Percentiles rank a stretch among this genome's conserved stretches.
These are phyloP conservation scores for Nannizzia gypsea DNA, from an alignment of 2,329 filamentous ascomycete species.

Conservation along the genomic window DNA sequence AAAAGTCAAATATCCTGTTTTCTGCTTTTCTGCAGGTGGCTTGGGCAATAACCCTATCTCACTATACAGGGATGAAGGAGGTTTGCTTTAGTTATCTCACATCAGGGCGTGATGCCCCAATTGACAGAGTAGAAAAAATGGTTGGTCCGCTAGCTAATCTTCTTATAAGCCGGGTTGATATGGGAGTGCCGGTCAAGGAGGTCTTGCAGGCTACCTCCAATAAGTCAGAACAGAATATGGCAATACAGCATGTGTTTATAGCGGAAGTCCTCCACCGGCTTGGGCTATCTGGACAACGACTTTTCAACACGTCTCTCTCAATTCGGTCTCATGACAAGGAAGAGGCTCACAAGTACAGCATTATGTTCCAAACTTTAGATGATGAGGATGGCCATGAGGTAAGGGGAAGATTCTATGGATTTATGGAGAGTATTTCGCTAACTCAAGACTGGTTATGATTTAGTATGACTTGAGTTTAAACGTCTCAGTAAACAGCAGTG, in stretches of 20 bases:
- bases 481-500: not conserved
- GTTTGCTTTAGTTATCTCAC: constrained; percentile 45
- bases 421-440: not conserved
- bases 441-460: not conserved
- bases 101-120: constrained; percentile 42
- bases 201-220: constrained; percentile 48
- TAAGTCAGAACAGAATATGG: constrained; percentile 45
- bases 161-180: constrained; percentile 29
- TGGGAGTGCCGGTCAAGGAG: constrained; percentile 31
- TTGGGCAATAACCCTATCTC: constrained; percentile 42
- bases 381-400: not conserved
- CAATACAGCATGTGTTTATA: constrained; percentile 48
- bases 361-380: not conserved
- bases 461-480: not conserved
- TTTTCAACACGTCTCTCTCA: constrained; percentile 29
- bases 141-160: constrained; percentile 34
- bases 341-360: not conserved
- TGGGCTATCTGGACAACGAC: constrained; percentile 23
- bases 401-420: not conserved
- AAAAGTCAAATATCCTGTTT: constrained; percentile 25
- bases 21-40: constrained; percentile 41
- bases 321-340: not conserved
- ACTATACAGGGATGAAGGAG: constrained; percentile 37
- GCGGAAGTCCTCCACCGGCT: constrained; percentile 36
- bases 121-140: constrained; percentile 38